Evolutionary conservation across 1,139 yeast species (phyloP).

Genomic region (Geotrichum carabidarum): DNA sequence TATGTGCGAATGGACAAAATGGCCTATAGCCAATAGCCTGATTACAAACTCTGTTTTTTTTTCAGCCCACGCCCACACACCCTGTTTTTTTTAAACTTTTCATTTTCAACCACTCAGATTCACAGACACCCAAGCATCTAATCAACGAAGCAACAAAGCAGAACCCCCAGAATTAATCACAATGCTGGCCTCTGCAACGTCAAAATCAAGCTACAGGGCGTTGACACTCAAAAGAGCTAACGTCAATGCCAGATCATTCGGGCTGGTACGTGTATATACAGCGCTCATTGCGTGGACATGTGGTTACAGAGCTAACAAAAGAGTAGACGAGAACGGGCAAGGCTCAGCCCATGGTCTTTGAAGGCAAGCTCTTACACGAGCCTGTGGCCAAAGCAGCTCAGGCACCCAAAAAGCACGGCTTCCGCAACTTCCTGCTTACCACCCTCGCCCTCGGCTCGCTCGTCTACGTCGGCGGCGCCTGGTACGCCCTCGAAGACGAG

Average conservation of each 20-base stretch:
- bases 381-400: conserved; percentile 1
- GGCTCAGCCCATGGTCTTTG: conserved; percentile 18
- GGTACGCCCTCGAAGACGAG: conserved; percentile 38
- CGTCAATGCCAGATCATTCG: not conserved
- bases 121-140: not conserved
- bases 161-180: not conserved
- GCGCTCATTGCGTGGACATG: too few species aligned
- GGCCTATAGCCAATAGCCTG: not conserved
- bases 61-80: not conserved
- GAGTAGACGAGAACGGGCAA: conserved; percentile 3
- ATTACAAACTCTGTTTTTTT: not conserved
- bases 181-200: conserved; percentile 11
- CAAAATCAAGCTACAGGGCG: conserved; percentile 9
- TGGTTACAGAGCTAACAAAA: not conserved
- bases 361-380: conserved; percentile 17
- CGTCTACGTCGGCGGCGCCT: conserved; percentile 39
- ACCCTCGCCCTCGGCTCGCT: conserved; percentile 29
- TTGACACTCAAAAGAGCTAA: not conserved
- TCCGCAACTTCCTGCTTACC: conserved; percentile 34
- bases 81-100: not conserved
- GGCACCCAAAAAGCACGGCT: conserved; percentile 27
- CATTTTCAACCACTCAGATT: not conserved
- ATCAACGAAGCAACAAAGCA: too few species aligned
- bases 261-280: not conserved
- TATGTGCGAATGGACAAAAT: too few species aligned